Evolutionary conservation across 1,284 basidiomycete genomes (phyloP), one percentile per base, ranked within the genome.

Genomic region (Ustilago hordei): DNA sequence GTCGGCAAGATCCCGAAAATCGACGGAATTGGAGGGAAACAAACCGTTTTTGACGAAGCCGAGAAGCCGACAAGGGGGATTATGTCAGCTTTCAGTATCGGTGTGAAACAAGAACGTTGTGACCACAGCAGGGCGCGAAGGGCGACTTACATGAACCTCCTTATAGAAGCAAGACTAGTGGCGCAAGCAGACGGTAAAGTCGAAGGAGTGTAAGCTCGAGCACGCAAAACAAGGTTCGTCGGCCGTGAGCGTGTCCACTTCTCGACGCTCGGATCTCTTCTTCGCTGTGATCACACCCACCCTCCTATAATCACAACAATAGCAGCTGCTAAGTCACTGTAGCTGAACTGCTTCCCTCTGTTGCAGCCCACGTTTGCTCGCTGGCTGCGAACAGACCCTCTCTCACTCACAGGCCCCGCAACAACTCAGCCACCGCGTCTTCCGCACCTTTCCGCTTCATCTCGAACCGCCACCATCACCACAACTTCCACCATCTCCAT

Each of bases 151-250:
- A 72, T 67, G 35, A 72, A 67, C 15, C 64, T 55, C 15, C 64
- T 60, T 11, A 72, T 67, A 2, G 64, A 66, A n/a, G 70, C 70
- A 19, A 72, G 36, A 54, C 64, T 67, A 2, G 70, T 47, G 0
- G 70, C 23, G 3, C 23, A 28, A 28, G 23, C 23, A 28, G 23
- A 28, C 23, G 3, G 23, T 28, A 28, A 28, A 28, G 23, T 28
- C 23, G 23, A 28, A 28, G 23, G 2, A 28, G 23, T 28, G 23
- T 28, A 28, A 28, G 23, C 23, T 28, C 23, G 23, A 28, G 23
- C 23, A 45, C n/a, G 43, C 17, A 45, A n/a, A 19, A 7, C 4
- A 45, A 7, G n/a, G 43, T 19, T 19, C 36, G 1, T 8, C n/a
- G 17, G 7, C 43, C 8, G 43, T 45, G 19, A 45, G n/a, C 23